Percentiles rank a stretch among this genome's conserved stretches.
phyloP scores from a whole-genome alignment of 371 early-diverging fungal species.

The Rhizopus stolonifer region DNA sequence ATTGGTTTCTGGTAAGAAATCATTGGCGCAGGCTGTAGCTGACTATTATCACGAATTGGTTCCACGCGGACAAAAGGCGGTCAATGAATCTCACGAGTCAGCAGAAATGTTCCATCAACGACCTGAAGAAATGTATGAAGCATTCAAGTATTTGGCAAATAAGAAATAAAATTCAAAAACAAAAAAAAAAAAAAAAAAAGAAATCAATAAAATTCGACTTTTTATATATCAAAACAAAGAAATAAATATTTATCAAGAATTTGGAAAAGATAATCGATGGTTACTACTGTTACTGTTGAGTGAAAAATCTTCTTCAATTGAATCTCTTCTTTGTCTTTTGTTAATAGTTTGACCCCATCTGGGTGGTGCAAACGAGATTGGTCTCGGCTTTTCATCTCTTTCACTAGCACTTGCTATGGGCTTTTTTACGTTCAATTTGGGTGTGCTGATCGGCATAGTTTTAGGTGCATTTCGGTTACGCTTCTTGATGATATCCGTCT shows the following conservation, averaged over 20 bases:
- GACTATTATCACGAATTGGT: constrained; percentile 28
- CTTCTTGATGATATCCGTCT: constrained; percentile 84
- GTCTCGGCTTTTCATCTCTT: constrained; percentile 9
- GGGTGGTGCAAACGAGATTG: constrained; percentile 35
- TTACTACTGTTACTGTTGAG: constrained; percentile 4
- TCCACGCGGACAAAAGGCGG: constrained; percentile 25
- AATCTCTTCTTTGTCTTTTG: constrained; percentile 43
- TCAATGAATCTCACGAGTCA: constrained; percentile 26
- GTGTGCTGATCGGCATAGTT: neutral
- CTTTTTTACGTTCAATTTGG: constrained; percentile 7
- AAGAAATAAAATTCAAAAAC: no score
- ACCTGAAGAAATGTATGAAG: no score
- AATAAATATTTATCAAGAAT: neutral
- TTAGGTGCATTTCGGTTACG: constrained; percentile 60
- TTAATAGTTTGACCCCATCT: constrained; percentile 29
- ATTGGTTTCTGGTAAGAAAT: constrained; percentile 13
- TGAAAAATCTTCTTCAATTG: constrained; percentile 21
- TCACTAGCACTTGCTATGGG: constrained; percentile 4
- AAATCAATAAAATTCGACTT: no score
- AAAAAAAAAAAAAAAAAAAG: no score
- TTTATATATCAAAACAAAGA: no score
- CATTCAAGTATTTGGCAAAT: no score
- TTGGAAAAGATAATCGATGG: constrained; percentile 4
- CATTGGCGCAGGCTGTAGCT: constrained; percentile 20
- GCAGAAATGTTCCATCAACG: constrained; percentile 3